A percentile compares a stretch with the other conserved stretches of the same genome.
Evolutionary conservation across 805 yeast species (phyloP).

Genomic region (Yarrowia yakushimensis): DNA sequence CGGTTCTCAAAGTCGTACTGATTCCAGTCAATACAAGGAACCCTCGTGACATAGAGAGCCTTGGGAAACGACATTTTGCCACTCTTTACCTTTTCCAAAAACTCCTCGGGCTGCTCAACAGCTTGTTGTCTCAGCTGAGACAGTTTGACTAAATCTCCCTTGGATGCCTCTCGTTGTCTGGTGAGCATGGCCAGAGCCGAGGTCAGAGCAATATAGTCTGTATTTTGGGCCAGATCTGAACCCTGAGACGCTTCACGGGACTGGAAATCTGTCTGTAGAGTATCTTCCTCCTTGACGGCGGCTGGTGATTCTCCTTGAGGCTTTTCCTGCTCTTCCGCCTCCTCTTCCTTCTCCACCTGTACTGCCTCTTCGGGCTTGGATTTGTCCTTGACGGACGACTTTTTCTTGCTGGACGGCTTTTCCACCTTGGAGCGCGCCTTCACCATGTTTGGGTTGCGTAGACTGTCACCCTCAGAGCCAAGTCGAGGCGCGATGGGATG

Average conservation of each 20-base stretch:
- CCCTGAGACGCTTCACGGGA: not conserved
- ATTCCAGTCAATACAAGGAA: constrained; percentile 37
- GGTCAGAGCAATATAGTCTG: constrained; percentile 36
- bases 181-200: constrained; percentile 34
- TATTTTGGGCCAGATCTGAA: constrained; percentile 24
- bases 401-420: not conserved
- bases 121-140: constrained; percentile 33
- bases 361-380: not conserved
- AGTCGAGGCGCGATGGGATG: not conserved
- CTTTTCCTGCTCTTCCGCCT: not conserved
- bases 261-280: too few species aligned
- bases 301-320: not conserved
- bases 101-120: constrained; percentile 33
- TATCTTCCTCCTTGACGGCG: not conserved
- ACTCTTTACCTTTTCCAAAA: constrained; percentile 29
- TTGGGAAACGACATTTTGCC: constrained; percentile 30
- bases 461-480: not conserved
- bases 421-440: constrained; percentile 3
- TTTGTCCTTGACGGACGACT: not conserved
- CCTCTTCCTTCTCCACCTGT: not conserved
- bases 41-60: constrained; percentile 34
- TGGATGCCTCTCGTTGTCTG: constrained; percentile 32
- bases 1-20: constrained; percentile 36
- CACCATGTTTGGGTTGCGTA: not conserved
- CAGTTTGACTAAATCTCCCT: constrained; percentile 32